Evolutionary conservation across 352 stramenopile genomes (phyloP), one percentile per base, ranked within the genome.

Genomic region (Pythium apleroticum): DNA sequence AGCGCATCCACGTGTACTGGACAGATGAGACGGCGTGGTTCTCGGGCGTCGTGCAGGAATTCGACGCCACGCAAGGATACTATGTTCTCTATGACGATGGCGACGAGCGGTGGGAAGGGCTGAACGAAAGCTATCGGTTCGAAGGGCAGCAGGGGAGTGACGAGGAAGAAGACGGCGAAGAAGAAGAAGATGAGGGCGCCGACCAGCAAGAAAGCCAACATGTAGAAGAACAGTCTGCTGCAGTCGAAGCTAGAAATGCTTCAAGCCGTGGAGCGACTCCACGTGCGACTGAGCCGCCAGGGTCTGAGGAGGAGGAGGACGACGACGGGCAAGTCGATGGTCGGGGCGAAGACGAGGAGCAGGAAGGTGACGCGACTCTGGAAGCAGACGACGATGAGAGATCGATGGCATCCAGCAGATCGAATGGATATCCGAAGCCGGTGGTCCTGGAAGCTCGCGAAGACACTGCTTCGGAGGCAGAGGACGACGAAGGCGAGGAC

Each of bases 81-180:
- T 95, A 77, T 27, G 78, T 95, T 28, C 58, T 89, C 11, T 93
- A 95, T 49, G 86, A 95, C 62, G 86, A 93, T 49, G 84, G 86
- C 14, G 86, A 95, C 63, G 80, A 92, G 71, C 78, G 80, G 25
- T 95, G 86, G 86, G 82, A 93, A 72, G 57, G 64, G 0, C 35
- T 62, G 0, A 48, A 41, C 3, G 64, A 80, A 54, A 72, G 68
- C 31, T 78, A 88, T 43, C 54, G 72, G 9, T 72, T 91, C 19
- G 75, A 78, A 46, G 73, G 60, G 8, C 27, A 64, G 12, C 31
- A 57, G 3, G 56, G 11, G 11, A 59, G 68, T 27, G 49, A 54
- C 0, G 54, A 57, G 14, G 59, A 66, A 2, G 64, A 60, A 14
- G 63, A 67, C 5, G 28, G 37, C 1, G 64, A 60, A 14, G 63